Base-by-base conservation (phyloP, 1,284 basidiomycete species). In the Malassezia arunalokei region DNA sequence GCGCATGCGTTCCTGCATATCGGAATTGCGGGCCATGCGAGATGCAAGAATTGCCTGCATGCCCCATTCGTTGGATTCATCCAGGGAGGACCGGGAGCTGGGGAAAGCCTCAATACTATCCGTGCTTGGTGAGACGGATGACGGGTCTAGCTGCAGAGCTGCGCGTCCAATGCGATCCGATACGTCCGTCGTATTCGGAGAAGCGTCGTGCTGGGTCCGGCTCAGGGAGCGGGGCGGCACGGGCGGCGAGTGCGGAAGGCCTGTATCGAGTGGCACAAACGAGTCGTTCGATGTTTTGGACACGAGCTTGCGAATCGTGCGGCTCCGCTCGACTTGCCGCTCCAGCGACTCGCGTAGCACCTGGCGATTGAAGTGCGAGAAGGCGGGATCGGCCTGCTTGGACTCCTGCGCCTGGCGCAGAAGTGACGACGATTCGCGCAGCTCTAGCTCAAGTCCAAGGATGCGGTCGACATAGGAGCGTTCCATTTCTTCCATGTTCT, bases 341-440 rank as follows among this genome's bases (percentile, higher is more conserved):
- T 74, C 71, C 31, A 74, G 56, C 29, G 69, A 71, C 35, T 74
- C 70, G 32, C 94, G 84, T 31, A 96, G 79, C 40, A 67, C 60
- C 42, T 69, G 59, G 11, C 68, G 59, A 45, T 69, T 62, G 38
- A 72, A 57, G 27, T 59, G 62, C 27, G 62, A 64, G 28, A 65
- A 61, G 7, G 59, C 62, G 0, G 60, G 58, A 3, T 59, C 59
- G n/a, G 59, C 51, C 8, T 63, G 54, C 44, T 62, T 54, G 41
- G 57, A 53, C 15, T 62, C 79, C 75, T 83, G 84, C 58, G 87
- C 79, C 47, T 87, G 77, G 51, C 85, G 81, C 49, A 83, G 81
- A 59, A 85, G 81, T 42, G 87, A 82, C 77, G 92, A 95, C 15
- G 95, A 75, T 73, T 95, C 91, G 77, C 87, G 82, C 57, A 92